Base-by-base conservation (phyloP, 192 early-diverging fungal genomes). In the Backusella morwellensis region DNA sequence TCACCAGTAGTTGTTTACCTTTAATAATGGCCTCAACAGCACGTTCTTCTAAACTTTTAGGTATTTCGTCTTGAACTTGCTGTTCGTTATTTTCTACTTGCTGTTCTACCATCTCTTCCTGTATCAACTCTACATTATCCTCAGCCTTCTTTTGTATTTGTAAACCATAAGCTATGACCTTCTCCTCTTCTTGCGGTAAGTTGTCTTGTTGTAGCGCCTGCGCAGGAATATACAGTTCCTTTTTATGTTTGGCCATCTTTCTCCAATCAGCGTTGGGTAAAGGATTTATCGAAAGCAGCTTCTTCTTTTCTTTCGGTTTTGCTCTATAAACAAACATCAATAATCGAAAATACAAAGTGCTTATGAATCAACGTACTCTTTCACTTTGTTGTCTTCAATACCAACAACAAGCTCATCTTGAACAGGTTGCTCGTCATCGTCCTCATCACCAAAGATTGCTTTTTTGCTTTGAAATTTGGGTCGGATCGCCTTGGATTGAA, bases 371-470 rank as follows among this genome's bases (percentile, higher is more conserved):
- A 59, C 40, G 66, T 35, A 88, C 85, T 80, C 81, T 59, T 82
- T 74, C 32, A 83, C 75, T 66, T 78, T 85, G 42, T 88, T 88
- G 42, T 80, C 86, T 69, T 87, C 86, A 11, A 88, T 73, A 14
- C 86, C 87, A 44, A 73, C 42, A 54, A 88, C 79, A 26, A 83
- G 73, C 52, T 88, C 86, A 19, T 80, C 81, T 41, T 78, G 66
- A 1, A 75, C 74, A 11, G 76, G 72, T n/a, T 85, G 83, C 15
- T 44, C 72, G 11, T 81, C 78, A 15, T 85, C 84, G 21, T 85
- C 86, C 42, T 86, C 75, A 63, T 86, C 75, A 41, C 80, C 81
- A 73, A 88, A 85, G 15, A 63, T 29, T 12, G 66, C 21, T 21
- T 56, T 66, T 63, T 77, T 73, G 12, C 38, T 47, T 29, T 40